These are phyloP conservation scores for Pittosporum tobira DNA, from an alignment of 129 eudicot species.

Conservation along the genomic window DNA sequence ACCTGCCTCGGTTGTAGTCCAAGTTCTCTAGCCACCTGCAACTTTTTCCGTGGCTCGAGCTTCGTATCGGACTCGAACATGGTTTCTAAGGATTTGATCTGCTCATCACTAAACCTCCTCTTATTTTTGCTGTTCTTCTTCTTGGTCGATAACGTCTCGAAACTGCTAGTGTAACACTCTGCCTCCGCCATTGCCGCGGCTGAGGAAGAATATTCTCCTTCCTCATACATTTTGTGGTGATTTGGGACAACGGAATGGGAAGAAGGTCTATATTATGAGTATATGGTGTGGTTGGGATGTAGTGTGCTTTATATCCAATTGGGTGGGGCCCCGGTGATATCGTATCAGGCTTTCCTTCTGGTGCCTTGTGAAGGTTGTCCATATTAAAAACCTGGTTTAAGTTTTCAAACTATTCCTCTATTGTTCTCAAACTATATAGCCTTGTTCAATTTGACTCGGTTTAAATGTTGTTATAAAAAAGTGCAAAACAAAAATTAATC, in stretches of 20 bases:
- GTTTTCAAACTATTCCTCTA: too few species aligned
- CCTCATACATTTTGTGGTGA: neutral
- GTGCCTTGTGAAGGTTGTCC: slow-evolving; percentile 7
- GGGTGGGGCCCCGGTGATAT: neutral
- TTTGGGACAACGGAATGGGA: neutral
- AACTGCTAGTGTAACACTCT: slow-evolving; percentile 17
- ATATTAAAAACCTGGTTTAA: neutral
- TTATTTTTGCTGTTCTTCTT: slow-evolving; percentile 27
- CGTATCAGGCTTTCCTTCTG: neutral
- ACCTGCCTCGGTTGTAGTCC: slow-evolving; percentile 69
- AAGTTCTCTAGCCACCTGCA: slow-evolving; percentile 52
- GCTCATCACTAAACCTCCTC: slow-evolving; percentile 61
- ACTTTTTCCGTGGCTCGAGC: slow-evolving; percentile 52
- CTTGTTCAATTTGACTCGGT: too few species aligned
- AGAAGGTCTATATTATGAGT: neutral
- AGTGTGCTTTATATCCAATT: neutral
- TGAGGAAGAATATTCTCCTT: slow-evolving; percentile 3
- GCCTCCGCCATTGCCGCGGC: slow-evolving; percentile 3
- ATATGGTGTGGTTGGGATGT: neutral
- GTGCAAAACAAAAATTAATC: too few species aligned
- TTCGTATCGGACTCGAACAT: slow-evolving; percentile 49
- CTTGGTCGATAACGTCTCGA: slow-evolving; percentile 11
- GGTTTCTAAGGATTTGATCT: slow-evolving; percentile 44
- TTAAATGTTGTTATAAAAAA: too few species aligned
- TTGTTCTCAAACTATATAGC: too few species aligned